Base-by-base conservation (phyloP, 768 basidiomycete species). In the Boletus pseudopeckii region DNA sequence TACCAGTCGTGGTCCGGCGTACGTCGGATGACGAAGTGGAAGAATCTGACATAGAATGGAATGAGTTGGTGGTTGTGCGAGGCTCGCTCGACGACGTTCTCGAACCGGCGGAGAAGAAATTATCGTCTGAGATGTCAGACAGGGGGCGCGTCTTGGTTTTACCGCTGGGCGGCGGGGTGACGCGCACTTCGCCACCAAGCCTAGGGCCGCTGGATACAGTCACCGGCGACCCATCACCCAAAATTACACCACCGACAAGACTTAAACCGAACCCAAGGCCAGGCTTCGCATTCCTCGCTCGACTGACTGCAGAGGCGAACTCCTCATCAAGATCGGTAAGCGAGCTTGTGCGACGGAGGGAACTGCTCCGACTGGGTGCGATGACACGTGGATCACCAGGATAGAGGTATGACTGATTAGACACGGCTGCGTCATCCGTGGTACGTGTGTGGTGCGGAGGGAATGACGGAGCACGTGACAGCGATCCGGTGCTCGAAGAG, bases 321-420 rank as follows among this genome's bases (percentile, higher is more conserved):
- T 78, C 85, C 52, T 82, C 74, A 69, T 76, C 88, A n/a, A 92
- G 72, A 61, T 92, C 90, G 0, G 85, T 85, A 73, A 88, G 77
- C 0, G 87, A 91, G 41, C 81, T 86, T n/a, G 85, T 88, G 40
- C 86, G 74, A 36, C 82, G 73, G 24, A 83, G 57, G 1, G 78
- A 80, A 53, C 79, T 80, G 61, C 81, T 82, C 34, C 82, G 76
- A 50, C 84, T 82, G 4, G 86, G 84, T 8, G 81, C 80, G 55
- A 92, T 92, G 14, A 83, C 84, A 8, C 90, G 80, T 17, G 80
- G 78, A 60, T 89, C 90, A 3, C 86, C 85, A 7, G 80, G 84
- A 64, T 90, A 89, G 7, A 88, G 71, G 56, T 86, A 87, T 11
- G 80, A 80, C 46, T 82, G 80, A 34, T 80, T 78, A 8, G 80